Percentiles rank a stretch among this genome's conserved stretches.
phyloP scores from a whole-genome alignment of 202 grass and related monocot genomes.

The Brachypodium distachyon region DNA sequence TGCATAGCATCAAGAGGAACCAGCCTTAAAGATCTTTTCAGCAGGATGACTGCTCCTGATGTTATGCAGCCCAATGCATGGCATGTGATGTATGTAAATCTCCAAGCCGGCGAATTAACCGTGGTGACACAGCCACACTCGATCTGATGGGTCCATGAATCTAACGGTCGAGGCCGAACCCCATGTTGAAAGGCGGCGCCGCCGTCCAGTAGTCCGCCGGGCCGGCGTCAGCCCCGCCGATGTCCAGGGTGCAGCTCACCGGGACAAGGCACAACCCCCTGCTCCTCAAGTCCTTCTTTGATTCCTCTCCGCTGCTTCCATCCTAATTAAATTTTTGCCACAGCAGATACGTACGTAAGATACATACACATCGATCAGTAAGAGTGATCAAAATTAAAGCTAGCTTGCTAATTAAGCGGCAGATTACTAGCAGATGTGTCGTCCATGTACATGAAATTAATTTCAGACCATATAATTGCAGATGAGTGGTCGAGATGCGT shows the following conservation, averaged over 20 bases:
- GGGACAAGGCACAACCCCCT: constrained; percentile 89
- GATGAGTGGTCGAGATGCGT: not conserved
- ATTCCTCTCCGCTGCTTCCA: constrained; percentile 13
- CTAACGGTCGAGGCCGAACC: constrained; percentile 42
- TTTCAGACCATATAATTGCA: not conserved
- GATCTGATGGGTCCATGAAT: too few species aligned
- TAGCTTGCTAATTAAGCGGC: too few species aligned
- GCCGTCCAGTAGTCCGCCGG: constrained; percentile 63
- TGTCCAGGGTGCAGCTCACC: constrained; percentile 54
- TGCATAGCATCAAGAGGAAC: constrained; percentile 84
- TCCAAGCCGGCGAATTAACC: not conserved
- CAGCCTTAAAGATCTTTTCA: constrained; percentile 45
- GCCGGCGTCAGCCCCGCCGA: constrained; percentile 45
- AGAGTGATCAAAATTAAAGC: too few species aligned
- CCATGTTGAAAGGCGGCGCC: constrained; percentile 40
- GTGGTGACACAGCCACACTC: too few species aligned
- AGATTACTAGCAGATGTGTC: too few species aligned
- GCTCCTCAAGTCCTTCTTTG: constrained; percentile 62
- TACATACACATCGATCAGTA: too few species aligned
- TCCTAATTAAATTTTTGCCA: constrained; percentile 14
- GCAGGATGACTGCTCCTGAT: constrained; percentile 70
- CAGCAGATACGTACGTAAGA: not conserved
- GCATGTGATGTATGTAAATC: not conserved
- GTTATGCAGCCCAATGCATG: constrained; percentile 20
- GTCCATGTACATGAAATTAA: too few species aligned